Evolutionary conservation across 805 yeast genomes (phyloP).

Genomic region (Candida odintsovae): DNA sequence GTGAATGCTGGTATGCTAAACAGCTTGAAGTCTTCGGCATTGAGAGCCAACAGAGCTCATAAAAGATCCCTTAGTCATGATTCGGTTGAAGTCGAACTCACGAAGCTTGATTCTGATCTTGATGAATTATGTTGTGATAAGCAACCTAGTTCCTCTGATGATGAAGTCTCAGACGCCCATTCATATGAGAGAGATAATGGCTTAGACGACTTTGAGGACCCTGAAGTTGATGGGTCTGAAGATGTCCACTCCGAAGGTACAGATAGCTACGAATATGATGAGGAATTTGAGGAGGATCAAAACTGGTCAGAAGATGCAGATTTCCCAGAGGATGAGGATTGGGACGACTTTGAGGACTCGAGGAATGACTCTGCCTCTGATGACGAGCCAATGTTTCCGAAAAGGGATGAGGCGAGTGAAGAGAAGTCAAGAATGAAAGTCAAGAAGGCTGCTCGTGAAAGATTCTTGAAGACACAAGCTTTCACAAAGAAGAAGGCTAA

Average conservation of each 20-base stretch:
- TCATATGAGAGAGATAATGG: not conserved
- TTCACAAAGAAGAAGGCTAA: not conserved
- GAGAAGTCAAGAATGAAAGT: not conserved
- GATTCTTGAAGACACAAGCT: not conserved
- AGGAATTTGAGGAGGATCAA: not conserved
- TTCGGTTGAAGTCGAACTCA: not conserved
- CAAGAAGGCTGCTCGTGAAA: not conserved
- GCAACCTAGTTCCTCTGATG: not conserved
- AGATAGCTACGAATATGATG: not conserved
- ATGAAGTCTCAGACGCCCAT: not conserved
- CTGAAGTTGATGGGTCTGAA: not conserved
- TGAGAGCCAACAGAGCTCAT: conserved; percentile 3
- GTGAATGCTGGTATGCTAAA: conserved; percentile 8
- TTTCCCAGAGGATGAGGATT: not conserved
- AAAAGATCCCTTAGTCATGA: not conserved
- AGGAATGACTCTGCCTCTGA: not conserved
- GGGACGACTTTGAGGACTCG: not conserved
- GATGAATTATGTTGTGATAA: not conserved
- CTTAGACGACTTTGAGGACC: not conserved
- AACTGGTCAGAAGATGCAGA: not conserved
- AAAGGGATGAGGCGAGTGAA: not conserved
- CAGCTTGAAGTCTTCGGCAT: conserved; percentile 9
- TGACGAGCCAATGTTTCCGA: too few species aligned
- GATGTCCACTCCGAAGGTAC: not conserved
- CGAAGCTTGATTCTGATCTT: not conserved